Evolutionary conservation across 345 rosid genomes (phyloP).

Genomic region (Erucastrum elatum): DNA sequence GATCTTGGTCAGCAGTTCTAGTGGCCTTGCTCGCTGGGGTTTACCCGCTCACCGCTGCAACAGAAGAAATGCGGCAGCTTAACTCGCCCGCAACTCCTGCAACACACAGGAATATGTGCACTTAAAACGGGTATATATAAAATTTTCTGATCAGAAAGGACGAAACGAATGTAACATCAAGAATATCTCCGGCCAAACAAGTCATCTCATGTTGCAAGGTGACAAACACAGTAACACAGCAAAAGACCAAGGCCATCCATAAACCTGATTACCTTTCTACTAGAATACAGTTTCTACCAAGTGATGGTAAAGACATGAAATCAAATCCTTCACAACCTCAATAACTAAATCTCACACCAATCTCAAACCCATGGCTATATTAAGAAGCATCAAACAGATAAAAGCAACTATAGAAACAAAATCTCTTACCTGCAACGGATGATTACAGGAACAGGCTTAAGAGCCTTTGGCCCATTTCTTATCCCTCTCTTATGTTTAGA

Average conservation of each 20-base stretch:
- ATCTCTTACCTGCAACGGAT: slow-evolving; percentile 82
- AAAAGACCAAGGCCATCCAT: background rate
- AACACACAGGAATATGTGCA: slow-evolving; percentile 9
- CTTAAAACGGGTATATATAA: background rate
- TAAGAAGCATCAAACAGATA: slow-evolving; percentile 1
- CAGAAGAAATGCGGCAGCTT: slow-evolving; percentile 93
- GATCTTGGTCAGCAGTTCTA: slow-evolving; percentile 10
- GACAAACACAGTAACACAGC: background rate
- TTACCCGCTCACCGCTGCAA: slow-evolving; percentile 79
- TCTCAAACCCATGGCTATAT: background rate
- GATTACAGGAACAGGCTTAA: slow-evolving; percentile 84
- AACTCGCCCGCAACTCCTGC: slow-evolving; percentile 82
- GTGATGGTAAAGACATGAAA: background rate
- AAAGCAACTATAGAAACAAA: too few relatives aligned
- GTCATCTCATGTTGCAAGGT: background rate
- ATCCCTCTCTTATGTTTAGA: slow-evolving; percentile 74
- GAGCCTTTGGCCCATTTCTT: slow-evolving; percentile 71
- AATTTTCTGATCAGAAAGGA: background rate
- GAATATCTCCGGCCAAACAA: slow-evolving; percentile 9
- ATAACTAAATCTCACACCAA: background rate
- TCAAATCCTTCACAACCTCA: background rate
- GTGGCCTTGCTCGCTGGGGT: slow-evolving; percentile 32
- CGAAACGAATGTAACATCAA: background rate
- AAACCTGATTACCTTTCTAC: slow-evolving; percentile 5
- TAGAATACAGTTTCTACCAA: background rate